These are phyloP conservation scores for Otatea glauca DNA, from an alignment of 176 grass and related monocot species.

Conservation along the genomic window DNA sequence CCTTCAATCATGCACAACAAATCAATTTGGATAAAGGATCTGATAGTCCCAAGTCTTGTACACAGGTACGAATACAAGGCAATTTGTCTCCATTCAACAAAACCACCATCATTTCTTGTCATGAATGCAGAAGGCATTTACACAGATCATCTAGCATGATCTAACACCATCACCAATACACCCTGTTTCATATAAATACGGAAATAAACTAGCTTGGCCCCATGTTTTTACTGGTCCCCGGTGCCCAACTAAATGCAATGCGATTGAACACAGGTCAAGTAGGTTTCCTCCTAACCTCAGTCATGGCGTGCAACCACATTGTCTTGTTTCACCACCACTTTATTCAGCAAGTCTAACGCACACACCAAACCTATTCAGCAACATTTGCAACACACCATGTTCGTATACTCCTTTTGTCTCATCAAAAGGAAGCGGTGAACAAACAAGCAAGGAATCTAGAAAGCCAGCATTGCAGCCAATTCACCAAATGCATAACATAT, in stretches of 20 bases:
- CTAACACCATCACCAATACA: not conserved
- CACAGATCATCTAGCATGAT: not conserved
- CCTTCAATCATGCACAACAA: not conserved
- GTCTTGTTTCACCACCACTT: not conserved
- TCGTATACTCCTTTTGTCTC: not conserved
- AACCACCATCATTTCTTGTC: not conserved
- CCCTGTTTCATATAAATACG: not conserved
- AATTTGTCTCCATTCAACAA: not conserved
- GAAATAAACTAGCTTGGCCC: not conserved
- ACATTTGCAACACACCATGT: too few relatives aligned
- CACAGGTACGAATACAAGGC: not conserved
- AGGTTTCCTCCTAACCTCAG: not conserved
- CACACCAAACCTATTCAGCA: not conserved
- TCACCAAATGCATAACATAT: not conserved
- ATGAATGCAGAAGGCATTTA: not conserved
- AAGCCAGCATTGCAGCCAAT: not conserved
- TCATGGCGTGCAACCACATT: not conserved
- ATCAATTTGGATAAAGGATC: not conserved
- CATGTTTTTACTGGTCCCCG: not conserved
- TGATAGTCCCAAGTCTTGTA: not conserved
- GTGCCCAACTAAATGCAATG: not conserved
- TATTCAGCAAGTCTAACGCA: not conserved
- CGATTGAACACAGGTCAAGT: conserved; percentile 4
- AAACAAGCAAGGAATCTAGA: conserved; percentile 22
- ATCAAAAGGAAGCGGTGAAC: not conserved